A percentile compares a stretch with the other conserved stretches of the same genome.
Conservation (phyloP, 1,284 basidiomycete species). For the Cutaneotrichosporon mucoides region DNA sequence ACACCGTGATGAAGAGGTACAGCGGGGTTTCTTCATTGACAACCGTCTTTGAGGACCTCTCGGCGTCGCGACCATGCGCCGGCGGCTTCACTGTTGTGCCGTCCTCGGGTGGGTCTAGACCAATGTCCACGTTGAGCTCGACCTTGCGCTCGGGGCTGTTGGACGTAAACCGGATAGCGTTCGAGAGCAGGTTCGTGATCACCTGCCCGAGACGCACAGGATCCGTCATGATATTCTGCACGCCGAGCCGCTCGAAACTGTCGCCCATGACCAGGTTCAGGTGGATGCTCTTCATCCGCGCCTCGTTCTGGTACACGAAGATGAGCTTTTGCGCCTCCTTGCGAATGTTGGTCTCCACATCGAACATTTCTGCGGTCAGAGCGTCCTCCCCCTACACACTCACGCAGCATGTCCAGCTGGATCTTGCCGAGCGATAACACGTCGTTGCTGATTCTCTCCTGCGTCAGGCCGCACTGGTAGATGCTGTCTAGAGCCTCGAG, state of each 20-base stretch:
- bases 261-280: constrained; percentile 8
- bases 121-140: constrained; percentile 20
- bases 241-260: constrained; percentile 7
- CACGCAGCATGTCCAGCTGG: constrained; percentile 31
- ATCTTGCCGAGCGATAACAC: constrained; percentile 45
- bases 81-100: constrained; percentile 18
- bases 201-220: constrained; percentile 30
- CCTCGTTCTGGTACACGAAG: constrained; percentile 40
- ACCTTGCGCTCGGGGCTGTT: constrained; percentile 8
- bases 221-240: constrained; percentile 23
- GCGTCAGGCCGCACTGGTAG: constrained; percentile 36
- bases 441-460: constrained; percentile 48
- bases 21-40: constrained; percentile 8
- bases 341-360: constrained; percentile 32
- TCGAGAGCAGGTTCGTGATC: constrained; percentile 31
- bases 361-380: constrained; percentile 16
- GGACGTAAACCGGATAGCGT: constrained; percentile 26
- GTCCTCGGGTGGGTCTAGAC: constrained; percentile 15
- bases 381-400: neutral
- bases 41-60: neutral
- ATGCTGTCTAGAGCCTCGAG: constrained; percentile 23
- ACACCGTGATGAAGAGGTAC: constrained; percentile 18
- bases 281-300: constrained; percentile 37
- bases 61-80: neutral
- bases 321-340: constrained; percentile 31